These are phyloP conservation scores for Mortierella sp. DNA, from an alignment of 371 early-diverging fungal genomes.

Conservation along the genomic window DNA sequence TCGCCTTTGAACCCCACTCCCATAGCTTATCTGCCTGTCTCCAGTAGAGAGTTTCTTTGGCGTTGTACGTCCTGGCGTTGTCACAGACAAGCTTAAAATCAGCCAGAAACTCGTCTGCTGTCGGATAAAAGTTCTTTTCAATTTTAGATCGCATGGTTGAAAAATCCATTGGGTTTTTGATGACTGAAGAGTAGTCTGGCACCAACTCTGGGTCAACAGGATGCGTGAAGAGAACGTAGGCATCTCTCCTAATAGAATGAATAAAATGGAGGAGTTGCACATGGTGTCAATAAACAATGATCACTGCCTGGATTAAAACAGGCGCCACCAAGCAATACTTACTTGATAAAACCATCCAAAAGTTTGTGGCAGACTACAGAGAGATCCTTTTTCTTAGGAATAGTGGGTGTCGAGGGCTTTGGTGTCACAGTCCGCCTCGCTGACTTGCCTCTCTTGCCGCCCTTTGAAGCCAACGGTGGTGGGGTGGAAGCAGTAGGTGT, in stretches of 20 bases:
- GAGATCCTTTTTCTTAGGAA: slow-evolving; percentile 56
- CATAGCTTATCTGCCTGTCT: slow-evolving; percentile 74
- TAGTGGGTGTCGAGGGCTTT: slow-evolving; percentile 39
- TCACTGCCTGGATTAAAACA: not conserved
- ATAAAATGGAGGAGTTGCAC: not conserved
- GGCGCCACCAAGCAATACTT: slow-evolving; percentile 14
- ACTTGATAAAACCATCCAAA: slow-evolving; percentile 66
- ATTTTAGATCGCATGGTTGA: slow-evolving; percentile 74
- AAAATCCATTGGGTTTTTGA: slow-evolving; percentile 79
- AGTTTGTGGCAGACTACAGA: slow-evolving; percentile 58
- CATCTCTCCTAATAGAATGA: slow-evolving; percentile 29
- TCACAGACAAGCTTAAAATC: slow-evolving; percentile 75
- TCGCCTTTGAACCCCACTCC: slow-evolving; percentile 63
- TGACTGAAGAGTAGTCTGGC: slow-evolving; percentile 79
- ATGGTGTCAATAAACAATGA: not conserved
- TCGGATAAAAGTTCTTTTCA: slow-evolving; percentile 56
- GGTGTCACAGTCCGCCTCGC: slow-evolving; percentile 31
- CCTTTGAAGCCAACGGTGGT: slow-evolving; percentile 12
- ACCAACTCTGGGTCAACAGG: slow-evolving; percentile 85
- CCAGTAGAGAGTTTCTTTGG: slow-evolving; percentile 76
- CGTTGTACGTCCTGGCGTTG: slow-evolving; percentile 82
- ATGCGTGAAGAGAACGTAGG: slow-evolving; percentile 81
- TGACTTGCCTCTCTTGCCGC: slow-evolving; percentile 24
- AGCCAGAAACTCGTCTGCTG: slow-evolving; percentile 61
- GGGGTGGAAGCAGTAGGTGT: slow-evolving; percentile 52